Conservation (phyloP, 768 basidiomycete genomes). For the Pleurotus djamor region DNA sequence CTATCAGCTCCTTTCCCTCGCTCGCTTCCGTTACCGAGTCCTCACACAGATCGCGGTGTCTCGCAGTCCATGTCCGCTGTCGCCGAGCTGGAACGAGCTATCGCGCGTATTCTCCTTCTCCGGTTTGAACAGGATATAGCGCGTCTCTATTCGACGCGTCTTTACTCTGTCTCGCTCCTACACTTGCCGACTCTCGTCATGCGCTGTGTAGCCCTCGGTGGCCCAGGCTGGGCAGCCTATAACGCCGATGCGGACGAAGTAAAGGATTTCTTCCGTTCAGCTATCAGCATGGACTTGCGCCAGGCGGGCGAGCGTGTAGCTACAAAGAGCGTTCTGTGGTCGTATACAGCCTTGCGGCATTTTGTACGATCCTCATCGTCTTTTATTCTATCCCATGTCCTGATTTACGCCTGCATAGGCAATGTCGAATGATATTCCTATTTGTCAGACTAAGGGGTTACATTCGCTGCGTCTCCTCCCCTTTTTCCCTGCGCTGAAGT, state of each 20-base stretch:
- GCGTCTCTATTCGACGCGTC: constrained; percentile 68
- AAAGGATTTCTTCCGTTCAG: constrained; percentile 71
- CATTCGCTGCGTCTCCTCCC: constrained; percentile 68
- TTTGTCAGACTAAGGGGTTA: constrained; percentile 63
- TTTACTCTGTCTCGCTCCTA: constrained; percentile 62
- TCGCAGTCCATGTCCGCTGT: constrained; percentile 59
- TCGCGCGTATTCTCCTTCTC: constrained; percentile 63
- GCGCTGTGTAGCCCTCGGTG: constrained; percentile 58
- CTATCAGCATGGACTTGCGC: constrained; percentile 74
- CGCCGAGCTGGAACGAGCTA: constrained; percentile 65
- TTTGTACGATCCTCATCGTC: constrained; percentile 48
- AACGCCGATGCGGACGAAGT: constrained; percentile 69
- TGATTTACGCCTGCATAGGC: constrained; percentile 38
- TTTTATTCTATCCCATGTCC: constrained; percentile 10
- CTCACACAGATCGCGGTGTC: constrained; percentile 53
- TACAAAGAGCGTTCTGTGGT: constrained; percentile 79
- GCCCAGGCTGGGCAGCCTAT: constrained; percentile 67
- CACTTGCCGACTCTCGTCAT: constrained; percentile 69
- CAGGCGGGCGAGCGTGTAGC: constrained; percentile 78
- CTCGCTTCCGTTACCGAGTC: constrained; percentile 28
- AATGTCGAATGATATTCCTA: constrained; percentile 63
- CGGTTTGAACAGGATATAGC: constrained; percentile 77
- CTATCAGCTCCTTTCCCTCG: not conserved
- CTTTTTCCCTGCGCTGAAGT: constrained; percentile 53
- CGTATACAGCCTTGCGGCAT: constrained; percentile 73